Conservation (phyloP, 129 eudicot species). For the Dittrichia graveolens region DNA sequence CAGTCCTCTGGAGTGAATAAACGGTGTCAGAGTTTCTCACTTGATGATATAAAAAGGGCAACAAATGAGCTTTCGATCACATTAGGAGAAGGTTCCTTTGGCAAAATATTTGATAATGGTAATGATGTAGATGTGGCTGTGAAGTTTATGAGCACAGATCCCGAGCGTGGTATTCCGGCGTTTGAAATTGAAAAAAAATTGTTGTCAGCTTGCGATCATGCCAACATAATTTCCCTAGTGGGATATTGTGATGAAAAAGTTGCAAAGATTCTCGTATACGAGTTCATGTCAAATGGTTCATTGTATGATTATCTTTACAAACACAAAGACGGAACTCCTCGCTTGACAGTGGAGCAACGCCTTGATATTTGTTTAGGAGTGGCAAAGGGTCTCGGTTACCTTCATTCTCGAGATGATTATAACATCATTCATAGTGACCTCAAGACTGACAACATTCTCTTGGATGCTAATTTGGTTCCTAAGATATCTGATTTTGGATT, state of each 20-base stretch:
- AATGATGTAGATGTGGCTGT: not conserved
- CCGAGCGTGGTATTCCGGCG: not conserved
- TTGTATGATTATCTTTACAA: not conserved
- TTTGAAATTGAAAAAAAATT: not conserved
- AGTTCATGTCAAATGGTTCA: not conserved
- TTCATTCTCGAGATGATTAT: not conserved
- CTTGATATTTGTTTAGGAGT: not conserved
- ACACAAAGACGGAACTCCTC: not conserved
- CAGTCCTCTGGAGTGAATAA: no score
- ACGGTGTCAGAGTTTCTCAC: not conserved
- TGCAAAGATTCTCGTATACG: not conserved
- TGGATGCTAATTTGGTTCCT: not conserved
- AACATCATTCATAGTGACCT: slow-evolving; percentile 4
- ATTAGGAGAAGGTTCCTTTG: not conserved
- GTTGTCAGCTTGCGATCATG: not conserved
- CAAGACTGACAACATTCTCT: not conserved
- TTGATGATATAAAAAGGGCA: not conserved
- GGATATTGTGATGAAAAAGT: slow-evolving; percentile 3
- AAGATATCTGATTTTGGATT: not conserved
- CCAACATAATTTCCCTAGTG: slow-evolving; percentile 3
- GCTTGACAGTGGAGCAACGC: not conserved
- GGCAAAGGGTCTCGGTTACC: not conserved
- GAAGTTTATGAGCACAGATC: not conserved
- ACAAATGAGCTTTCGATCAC: not conserved
- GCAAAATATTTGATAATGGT: not conserved